A percentile compares a stretch with the other conserved stretches of the same genome.
phyloP scores from a whole-genome alignment of 2,329 filamentous ascomycete genomes.

The Myriangium duriaei region DNA sequence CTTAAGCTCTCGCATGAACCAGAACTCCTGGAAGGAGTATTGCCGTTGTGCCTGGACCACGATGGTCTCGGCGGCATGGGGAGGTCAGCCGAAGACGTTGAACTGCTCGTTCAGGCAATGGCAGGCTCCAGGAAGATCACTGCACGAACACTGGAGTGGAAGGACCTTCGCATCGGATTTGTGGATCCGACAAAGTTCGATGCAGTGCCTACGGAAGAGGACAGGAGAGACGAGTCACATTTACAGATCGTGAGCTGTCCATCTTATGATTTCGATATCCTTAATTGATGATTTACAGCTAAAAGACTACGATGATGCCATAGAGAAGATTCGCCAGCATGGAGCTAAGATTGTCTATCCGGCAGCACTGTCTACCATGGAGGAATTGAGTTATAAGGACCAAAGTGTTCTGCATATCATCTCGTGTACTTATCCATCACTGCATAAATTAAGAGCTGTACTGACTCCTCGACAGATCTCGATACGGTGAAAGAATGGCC shows the following conservation, averaged over 20 bases:
- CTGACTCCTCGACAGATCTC: not conserved
- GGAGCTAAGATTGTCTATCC: not conserved
- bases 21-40: not conserved
- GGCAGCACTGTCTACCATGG: not conserved
- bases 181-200: not conserved
- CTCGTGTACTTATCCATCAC: not conserved
- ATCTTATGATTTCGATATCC: not conserved
- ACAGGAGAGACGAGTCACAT: not conserved
- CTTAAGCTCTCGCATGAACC: constrained; percentile 18
- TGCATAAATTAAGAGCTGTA: too few relatives aligned
- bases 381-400: not conserved
- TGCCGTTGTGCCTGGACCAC: not conserved
- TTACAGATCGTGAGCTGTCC: not conserved
- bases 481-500: not conserved
- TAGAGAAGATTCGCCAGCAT: not conserved
- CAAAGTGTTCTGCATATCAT: not conserved
- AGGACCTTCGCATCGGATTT: not conserved
- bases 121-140: not conserved
- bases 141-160: not conserved
- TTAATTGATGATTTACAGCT: not conserved
- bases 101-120: not conserved
- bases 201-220: not conserved
- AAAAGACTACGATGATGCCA: not conserved
- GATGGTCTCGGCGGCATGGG: not conserved
- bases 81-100: not conserved